phyloP scores from a whole-genome alignment of 768 basidiomycete genomes.

The Crassisporium funariophilum region DNA sequence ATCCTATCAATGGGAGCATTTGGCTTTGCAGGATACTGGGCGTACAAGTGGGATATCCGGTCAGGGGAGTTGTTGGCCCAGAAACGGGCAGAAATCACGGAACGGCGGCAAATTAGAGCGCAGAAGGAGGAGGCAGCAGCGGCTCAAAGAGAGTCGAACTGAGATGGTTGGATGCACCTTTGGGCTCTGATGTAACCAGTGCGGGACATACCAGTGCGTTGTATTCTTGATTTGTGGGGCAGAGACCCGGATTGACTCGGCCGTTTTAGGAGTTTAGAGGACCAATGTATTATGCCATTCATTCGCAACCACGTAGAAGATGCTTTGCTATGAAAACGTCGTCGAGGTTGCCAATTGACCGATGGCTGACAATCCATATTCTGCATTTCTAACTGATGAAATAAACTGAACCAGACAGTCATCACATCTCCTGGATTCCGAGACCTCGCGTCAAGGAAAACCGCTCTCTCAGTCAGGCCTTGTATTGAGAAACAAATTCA shows the following conservation, averaged over 20 bases:
- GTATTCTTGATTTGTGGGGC: neutral
- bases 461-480: no score
- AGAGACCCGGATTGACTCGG: neutral
- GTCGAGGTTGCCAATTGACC: no score
- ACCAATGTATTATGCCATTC: no score
- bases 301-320: no score
- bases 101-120: constrained; percentile 45
- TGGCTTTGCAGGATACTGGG: constrained; percentile 76
- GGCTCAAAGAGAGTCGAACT: constrained; percentile 2
- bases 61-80: constrained; percentile 60
- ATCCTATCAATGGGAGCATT: constrained; percentile 68
- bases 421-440: no score
- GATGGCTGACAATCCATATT: no score
- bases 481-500: no score
- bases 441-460: no score
- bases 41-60: constrained; percentile 65
- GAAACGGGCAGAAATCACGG: constrained; percentile 62
- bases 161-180: constrained; percentile 6
- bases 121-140: constrained; percentile 30
- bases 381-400: no score
- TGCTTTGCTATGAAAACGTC: no score
- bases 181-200: constrained; percentile 10
- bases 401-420: no score
- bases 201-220: constrained; percentile 10
- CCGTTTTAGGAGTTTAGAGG: neutral